Conservation (phyloP, 2,329 filamentous ascomycete species). For the Microsporum canis region DNA sequence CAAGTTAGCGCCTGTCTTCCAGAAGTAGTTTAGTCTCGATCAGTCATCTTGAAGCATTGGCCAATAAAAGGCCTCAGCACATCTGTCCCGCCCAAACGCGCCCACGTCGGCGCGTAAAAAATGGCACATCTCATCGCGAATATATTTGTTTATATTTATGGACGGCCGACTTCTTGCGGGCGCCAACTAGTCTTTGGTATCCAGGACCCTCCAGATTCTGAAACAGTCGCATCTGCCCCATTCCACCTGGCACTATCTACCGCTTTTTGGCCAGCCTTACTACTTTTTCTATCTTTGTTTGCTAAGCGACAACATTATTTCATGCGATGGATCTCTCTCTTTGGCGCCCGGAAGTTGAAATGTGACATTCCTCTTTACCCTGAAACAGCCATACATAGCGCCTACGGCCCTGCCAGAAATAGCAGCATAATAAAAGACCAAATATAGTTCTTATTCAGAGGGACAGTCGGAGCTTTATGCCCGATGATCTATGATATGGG, state of each 20-base stretch:
- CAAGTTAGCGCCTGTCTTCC: neutral
- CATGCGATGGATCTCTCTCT: constrained; percentile 5
- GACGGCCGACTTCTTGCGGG: neutral
- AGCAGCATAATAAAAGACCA: neutral
- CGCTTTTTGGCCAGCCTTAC: neutral
- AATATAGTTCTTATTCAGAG: neutral
- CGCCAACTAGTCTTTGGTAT: neutral
- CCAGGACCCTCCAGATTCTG: neutral
- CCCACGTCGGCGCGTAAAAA: neutral
- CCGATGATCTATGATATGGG: neutral
- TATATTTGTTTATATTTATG: neutral
- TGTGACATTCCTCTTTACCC: neutral
- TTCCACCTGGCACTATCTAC: neutral
- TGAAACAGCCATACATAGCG: neutral
- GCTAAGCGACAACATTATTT: constrained; percentile 1
- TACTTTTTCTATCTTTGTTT: neutral
- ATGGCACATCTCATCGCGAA: neutral
- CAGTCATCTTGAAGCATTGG: neutral
- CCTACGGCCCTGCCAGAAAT: neutral
- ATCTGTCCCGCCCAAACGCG: constrained; percentile 6
- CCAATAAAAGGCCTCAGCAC: constrained; percentile 10
- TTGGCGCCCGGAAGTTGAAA: neutral
- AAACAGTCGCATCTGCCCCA: neutral
- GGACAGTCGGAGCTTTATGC: neutral
- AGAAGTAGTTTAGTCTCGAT: neutral